A percentile compares a stretch with the other conserved stretches of the same genome.
Evolutionary conservation across 2,329 filamentous ascomycete genomes (phyloP).

Genomic region (Ceratocystis colombiana): DNA sequence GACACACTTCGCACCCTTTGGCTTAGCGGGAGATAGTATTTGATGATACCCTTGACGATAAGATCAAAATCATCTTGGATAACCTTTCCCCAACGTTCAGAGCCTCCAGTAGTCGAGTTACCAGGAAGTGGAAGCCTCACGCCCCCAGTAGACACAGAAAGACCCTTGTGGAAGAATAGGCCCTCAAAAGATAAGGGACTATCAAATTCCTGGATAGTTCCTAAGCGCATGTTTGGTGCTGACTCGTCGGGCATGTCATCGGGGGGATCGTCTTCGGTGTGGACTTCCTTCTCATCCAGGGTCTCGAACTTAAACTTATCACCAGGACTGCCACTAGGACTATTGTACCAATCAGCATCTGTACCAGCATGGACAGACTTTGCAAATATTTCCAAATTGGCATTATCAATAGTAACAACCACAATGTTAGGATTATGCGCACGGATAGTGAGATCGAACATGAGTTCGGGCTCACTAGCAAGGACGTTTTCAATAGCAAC

Average conservation of each 20-base stretch:
- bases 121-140: conserved; percentile 74
- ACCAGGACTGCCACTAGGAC: conserved; percentile 28
- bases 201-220: conserved; percentile 76
- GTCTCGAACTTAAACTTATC: conserved; percentile 6
- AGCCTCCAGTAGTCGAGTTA: conserved; percentile 78
- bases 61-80: conserved; percentile 87
- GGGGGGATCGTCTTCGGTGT: conserved; percentile 33
- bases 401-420: conserved; percentile 70
- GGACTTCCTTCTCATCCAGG: conserved; percentile 15
- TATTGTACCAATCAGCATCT: conserved; percentile 51
- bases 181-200: conserved; percentile 82
- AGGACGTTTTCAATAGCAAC: conserved; percentile 78
- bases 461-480: conserved; percentile 86
- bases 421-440: conserved; percentile 92
- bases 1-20: conserved; percentile 49
- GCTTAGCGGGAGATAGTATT: conserved; percentile 61
- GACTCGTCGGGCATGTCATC: conserved; percentile 54
- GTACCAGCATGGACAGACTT: conserved; percentile 82
- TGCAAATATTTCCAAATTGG: conserved; percentile 88
- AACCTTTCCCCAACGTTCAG: conserved; percentile 80
- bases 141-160: conserved; percentile 66
- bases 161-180: conserved; percentile 67
- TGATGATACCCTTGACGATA: conserved; percentile 80
- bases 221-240: conserved; percentile 81
- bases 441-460: conserved; percentile 80